These are phyloP conservation scores for Yamadazyma sp. DNA, from an alignment of 805 yeast genomes.

Conservation along the genomic window DNA sequence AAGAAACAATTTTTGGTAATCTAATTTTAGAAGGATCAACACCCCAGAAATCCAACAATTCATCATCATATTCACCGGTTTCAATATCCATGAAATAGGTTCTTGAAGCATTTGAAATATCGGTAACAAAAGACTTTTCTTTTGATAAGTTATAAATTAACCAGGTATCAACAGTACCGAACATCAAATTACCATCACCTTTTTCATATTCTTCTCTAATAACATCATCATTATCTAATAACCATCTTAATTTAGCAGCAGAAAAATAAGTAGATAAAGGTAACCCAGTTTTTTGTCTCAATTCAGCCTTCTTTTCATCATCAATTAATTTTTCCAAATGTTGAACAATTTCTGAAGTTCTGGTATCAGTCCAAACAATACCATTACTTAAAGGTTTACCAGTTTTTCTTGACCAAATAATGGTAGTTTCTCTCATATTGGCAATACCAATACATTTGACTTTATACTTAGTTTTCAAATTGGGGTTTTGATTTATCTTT, in stretches of 20 bases:
- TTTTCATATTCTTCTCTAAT: constrained; percentile 66
- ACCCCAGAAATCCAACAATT: constrained; percentile 73
- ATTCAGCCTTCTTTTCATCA: constrained; percentile 51
- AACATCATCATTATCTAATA: constrained; percentile 70
- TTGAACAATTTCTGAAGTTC: constrained; percentile 72
- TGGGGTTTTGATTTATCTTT: constrained; percentile 51
- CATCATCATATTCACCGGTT: constrained; percentile 71
- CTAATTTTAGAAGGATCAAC: constrained; percentile 63
- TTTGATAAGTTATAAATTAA: constrained; percentile 77
- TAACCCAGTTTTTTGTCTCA: constrained; percentile 71
- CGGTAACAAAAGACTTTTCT: constrained; percentile 71
- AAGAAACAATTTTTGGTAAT: constrained; percentile 75
- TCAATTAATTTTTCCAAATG: constrained; percentile 54
- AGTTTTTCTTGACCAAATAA: constrained; percentile 80
- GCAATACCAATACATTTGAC: constrained; percentile 83
- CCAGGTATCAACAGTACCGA: constrained; percentile 96
- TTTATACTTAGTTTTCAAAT: constrained; percentile 51
- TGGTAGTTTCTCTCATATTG: constrained; percentile 93
- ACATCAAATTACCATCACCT: constrained; percentile 73
- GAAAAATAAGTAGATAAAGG: constrained; percentile 91
- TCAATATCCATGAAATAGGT: constrained; percentile 86
- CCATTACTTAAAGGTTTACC: constrained; percentile 84
- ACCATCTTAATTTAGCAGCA: constrained; percentile 86
- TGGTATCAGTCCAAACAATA: constrained; percentile 94
- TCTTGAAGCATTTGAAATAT: constrained; percentile 88